Conservation (phyloP, 805 yeast genomes). For the Teunomyces lycoperdinae region DNA sequence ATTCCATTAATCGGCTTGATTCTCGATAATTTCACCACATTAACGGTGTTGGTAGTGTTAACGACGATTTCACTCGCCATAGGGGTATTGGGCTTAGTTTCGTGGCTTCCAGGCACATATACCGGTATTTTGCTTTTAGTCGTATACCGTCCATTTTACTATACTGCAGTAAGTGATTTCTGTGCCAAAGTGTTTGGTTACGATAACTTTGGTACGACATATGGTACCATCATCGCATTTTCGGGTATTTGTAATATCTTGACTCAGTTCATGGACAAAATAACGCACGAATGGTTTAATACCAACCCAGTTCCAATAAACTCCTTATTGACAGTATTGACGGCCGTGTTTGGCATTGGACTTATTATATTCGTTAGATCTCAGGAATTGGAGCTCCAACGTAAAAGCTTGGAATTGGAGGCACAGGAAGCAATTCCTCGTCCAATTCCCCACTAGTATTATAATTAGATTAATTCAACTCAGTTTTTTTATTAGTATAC, state of each 20-base stretch:
- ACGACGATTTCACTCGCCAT: slow-evolving; percentile 54
- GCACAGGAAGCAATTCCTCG: slow-evolving; percentile 57
- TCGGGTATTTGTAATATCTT: slow-evolving; percentile 78
- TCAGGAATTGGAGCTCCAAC: slow-evolving; percentile 40
- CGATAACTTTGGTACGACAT: slow-evolving; percentile 86
- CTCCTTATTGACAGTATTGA: slow-evolving; percentile 47
- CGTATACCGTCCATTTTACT: slow-evolving; percentile 85
- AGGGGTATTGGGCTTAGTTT: slow-evolving; percentile 69
- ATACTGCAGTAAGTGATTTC: slow-evolving; percentile 89
- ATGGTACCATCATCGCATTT: slow-evolving; percentile 79
- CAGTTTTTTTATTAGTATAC: not conserved
- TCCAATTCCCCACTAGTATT: slow-evolving; percentile 38
- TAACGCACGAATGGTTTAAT: slow-evolving; percentile 64
- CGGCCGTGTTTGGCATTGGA: slow-evolving; percentile 49
- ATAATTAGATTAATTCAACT: too few relatives aligned
- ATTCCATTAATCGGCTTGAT: slow-evolving; percentile 84
- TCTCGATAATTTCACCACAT: slow-evolving; percentile 69
- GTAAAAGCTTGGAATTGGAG: slow-evolving; percentile 56
- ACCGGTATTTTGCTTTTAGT: slow-evolving; percentile 72
- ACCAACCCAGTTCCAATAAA: slow-evolving; percentile 85
- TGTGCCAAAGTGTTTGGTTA: slow-evolving; percentile 93
- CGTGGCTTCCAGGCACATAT: slow-evolving; percentile 56
- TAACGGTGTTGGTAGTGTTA: slow-evolving; percentile 54
- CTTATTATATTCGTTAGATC: slow-evolving; percentile 45
- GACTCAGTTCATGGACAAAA: slow-evolving; percentile 65